Base-by-base conservation (phyloP, 345 rosid genomes). In the Citrus maxima region DNA sequence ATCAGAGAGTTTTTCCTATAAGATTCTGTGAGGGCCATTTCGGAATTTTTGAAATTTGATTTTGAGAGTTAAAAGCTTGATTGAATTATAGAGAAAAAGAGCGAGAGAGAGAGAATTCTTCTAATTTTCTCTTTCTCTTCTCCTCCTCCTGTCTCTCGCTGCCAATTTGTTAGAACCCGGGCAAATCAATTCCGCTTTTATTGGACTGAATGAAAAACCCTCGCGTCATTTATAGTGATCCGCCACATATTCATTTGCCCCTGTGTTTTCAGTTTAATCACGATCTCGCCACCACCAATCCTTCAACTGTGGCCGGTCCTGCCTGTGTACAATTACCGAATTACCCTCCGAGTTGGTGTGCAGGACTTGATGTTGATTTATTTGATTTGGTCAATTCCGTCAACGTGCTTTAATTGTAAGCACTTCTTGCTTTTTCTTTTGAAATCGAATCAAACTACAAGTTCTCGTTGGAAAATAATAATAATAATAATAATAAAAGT, bases 21-120 rank as follows among this genome's bases (percentile, higher is more conserved):
- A 21, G 88, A 84, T 19, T 93, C 91, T 0, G 85, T 73, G 24
- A 80, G 25, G 14, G 86, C 91, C 98, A 95, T 95, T 27, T 19
- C 49, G 22, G 46, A 19, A 66, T 3, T 35, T 3, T 54, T 18
- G 58, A 6, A 35, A 21, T 19, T 66, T 12, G 65, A 75, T 54
- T 27, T 5, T 12, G 51, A 12, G 18, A 46, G 1, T 13, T 3
- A 46, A 13, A 46, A 38, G 51, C 18, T 46, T 13, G 18, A 42
- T 46, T 46, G 51, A 12, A 13, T 46, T 46, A 40, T 32, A 7
- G 72, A 7, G 73, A 64, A 32, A 42, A 59, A 24, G 79, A 64
- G 37, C 56, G 19, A 32, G 68, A 32, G 56, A 67, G 32, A 76
- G 1, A 7, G 10, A 66, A 32, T 35, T 18, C 67, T 60, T 28